Base-by-base conservation (phyloP, 805 yeast genomes). In the Hanseniaspora nectarophila region DNA sequence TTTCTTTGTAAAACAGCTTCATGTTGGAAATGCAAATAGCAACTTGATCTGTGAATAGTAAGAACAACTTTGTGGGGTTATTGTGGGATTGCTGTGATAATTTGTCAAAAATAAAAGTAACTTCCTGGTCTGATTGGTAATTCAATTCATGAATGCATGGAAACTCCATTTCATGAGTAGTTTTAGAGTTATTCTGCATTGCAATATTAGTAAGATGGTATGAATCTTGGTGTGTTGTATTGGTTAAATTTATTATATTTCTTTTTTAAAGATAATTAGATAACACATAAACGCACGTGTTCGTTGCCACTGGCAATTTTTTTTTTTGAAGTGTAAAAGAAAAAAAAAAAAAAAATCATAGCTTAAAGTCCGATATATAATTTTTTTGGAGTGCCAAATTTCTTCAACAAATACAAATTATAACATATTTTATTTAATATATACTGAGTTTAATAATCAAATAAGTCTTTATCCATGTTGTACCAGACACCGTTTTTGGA, bases 401-500 rank as follows among this genome's bases (percentile, higher is more conserved):
- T n/a, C n/a, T n/a, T n/a, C n/a, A n/a, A n/a, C n/a, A n/a, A n/a
- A n/a, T n/a, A n/a, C n/a, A n/a, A n/a, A n/a, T n/a, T n/a, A n/a
- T n/a, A n/a, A n/a, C n/a, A n/a, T n/a, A n/a, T n/a, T n/a, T 28
- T 28, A 28, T 28, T 28, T 12, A 28, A 28, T 28, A 28, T 28
- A 28, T 28, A 23, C 68, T 43, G n/a, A n/a, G 61, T 63, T 54
- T 66, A 69, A 54, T 65, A 69, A 51, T 66, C 66, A 24, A 65
- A 61, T 45, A 66, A 54, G 46, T 65, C 69, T 55, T 67, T 64
- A 20, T 61, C 67, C 69, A 66, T 64, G 54, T 65, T 63, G 45
- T 65, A 59, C 70, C 70, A 66, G 50, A 60, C 61, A 43, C 59
- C 52, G 31, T 53, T 42, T 37, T 48, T 54, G 24, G 63, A 60